Conservation (phyloP, 164 flowering plant species). For the Vitis rotundifolia region DNA sequence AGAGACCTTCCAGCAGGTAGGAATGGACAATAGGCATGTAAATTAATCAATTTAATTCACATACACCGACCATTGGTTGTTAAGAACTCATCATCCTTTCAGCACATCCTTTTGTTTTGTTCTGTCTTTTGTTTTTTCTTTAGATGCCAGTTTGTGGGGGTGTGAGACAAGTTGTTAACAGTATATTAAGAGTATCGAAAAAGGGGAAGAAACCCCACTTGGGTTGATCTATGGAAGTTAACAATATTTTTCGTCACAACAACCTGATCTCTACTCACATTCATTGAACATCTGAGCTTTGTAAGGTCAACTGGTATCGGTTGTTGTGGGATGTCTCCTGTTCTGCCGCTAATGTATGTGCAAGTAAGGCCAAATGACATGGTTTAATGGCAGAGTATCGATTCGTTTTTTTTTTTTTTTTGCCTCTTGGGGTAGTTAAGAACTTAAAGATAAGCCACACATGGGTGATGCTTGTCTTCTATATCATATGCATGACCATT, state of each 20-base stretch:
- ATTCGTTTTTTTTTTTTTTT: not conserved
- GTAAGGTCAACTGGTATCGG: conserved; percentile 10
- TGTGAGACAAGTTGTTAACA: not conserved
- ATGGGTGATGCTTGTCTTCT: too few species aligned
- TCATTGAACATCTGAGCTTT: conserved; percentile 11
- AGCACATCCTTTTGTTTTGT: too few species aligned
- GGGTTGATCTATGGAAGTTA: not conserved
- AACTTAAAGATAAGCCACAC: not conserved
- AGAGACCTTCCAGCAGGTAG: too few species aligned
- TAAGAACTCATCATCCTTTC: too few species aligned
- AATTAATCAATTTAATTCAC: too few species aligned
- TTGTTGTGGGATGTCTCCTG: conserved; percentile 17
- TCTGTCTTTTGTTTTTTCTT: not conserved
- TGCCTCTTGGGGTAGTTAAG: not conserved
- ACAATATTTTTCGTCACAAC: not conserved
- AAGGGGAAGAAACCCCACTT: not conserved
- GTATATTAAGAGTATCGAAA: conserved; percentile 2
- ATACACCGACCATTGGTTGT: too few species aligned
- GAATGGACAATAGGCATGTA: too few species aligned
- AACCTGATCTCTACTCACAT: conserved; percentile 7
- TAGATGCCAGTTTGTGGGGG: too few species aligned
- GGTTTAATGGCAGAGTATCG: not conserved
- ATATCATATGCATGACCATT: too few species aligned
- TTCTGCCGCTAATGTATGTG: conserved; percentile 6
- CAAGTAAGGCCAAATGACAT: conserved; percentile 6